Conservation (phyloP, 1,284 basidiomycete genomes). For the Puccinia horiana region DNA sequence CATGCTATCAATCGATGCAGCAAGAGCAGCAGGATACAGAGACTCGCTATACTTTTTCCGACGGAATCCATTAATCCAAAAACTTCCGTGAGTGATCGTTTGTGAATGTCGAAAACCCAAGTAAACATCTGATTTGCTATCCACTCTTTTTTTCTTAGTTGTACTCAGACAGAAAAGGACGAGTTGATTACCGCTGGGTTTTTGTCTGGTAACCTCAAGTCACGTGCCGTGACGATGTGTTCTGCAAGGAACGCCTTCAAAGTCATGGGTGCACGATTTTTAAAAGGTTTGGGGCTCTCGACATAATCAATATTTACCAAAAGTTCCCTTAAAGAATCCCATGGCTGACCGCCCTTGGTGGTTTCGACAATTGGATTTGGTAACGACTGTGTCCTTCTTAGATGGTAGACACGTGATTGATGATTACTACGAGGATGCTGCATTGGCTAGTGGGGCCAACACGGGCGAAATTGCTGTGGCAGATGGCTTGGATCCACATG, state of each 20-base stretch:
- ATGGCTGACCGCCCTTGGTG: not conserved
- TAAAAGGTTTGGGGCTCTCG: slow-evolving; percentile 66
- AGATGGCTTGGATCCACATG: slow-evolving; percentile 44
- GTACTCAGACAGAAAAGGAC: slow-evolving; percentile 73
- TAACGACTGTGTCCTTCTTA: slow-evolving; percentile 56
- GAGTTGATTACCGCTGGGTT: slow-evolving; percentile 83
- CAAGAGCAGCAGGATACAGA: slow-evolving; percentile 88
- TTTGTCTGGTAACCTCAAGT: slow-evolving; percentile 81
- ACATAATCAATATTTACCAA: not conserved
- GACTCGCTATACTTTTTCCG: slow-evolving; percentile 97
- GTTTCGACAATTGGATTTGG: not conserved
- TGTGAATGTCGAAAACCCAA: too few species aligned
- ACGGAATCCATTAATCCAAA: slow-evolving; percentile 82
- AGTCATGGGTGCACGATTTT: slow-evolving; percentile 84
- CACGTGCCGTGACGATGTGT: slow-evolving; percentile 88
- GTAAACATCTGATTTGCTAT: slow-evolving; percentile 19
- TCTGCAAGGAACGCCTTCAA: slow-evolving; percentile 91
- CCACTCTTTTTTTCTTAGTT: slow-evolving; percentile 19
- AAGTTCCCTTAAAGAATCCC: not conserved
- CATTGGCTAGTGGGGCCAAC: slow-evolving; percentile 69
- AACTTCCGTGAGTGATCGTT: slow-evolving; percentile 67
- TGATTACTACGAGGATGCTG: slow-evolving; percentile 89
- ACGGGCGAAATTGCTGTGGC: slow-evolving; percentile 68
- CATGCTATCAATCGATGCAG: slow-evolving; percentile 95
- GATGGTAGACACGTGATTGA: slow-evolving; percentile 88